Percentiles rank a stretch among this genome's conserved stretches.
These are phyloP conservation scores for Flaveria sonorensis DNA, from an alignment of 129 eudicot genomes.

Conservation along the genomic window DNA sequence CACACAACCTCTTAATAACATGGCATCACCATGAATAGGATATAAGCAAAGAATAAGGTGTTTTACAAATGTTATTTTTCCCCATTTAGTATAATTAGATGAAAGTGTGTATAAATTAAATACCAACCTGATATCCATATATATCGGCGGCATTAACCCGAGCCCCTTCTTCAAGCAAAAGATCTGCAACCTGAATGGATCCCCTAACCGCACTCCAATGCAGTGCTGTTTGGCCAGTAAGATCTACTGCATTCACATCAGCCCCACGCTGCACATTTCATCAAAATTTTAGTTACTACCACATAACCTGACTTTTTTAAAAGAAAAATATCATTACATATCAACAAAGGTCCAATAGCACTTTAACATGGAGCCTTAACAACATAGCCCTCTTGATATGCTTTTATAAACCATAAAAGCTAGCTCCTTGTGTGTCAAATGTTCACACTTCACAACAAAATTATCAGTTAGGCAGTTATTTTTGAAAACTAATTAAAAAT, in stretches of 20 bases:
- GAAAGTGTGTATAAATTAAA: constrained; percentile 22
- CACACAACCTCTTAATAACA: constrained; percentile 10
- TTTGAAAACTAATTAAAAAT: not conserved
- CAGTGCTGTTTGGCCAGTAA: constrained; percentile 93
- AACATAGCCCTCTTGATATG: not conserved
- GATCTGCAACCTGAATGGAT: constrained; percentile 83
- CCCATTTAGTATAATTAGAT: constrained; percentile 2
- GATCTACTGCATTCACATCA: constrained; percentile 88
- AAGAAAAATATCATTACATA: not conserved
- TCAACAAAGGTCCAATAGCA: constrained; percentile 18
- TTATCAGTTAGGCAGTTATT: constrained; percentile 5
- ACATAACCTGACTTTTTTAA: not conserved
- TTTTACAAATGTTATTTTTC: constrained; percentile 12
- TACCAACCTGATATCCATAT: constrained; percentile 86
- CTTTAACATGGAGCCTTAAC: not conserved
- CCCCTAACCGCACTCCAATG: constrained; percentile 99
- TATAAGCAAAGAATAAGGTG: not conserved
- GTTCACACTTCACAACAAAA: not conserved
- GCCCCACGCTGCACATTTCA: constrained; percentile 78
- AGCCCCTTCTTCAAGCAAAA: constrained; percentile 91
- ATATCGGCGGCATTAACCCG: constrained; percentile 76
- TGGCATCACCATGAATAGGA: not conserved
- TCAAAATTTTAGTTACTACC: constrained; percentile 3
- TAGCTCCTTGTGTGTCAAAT: not conserved
- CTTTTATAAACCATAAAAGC: not conserved